Evolutionary conservation across 2,329 filamentous ascomycete genomes (phyloP).

Genomic region (Hypoxylon sp.): DNA sequence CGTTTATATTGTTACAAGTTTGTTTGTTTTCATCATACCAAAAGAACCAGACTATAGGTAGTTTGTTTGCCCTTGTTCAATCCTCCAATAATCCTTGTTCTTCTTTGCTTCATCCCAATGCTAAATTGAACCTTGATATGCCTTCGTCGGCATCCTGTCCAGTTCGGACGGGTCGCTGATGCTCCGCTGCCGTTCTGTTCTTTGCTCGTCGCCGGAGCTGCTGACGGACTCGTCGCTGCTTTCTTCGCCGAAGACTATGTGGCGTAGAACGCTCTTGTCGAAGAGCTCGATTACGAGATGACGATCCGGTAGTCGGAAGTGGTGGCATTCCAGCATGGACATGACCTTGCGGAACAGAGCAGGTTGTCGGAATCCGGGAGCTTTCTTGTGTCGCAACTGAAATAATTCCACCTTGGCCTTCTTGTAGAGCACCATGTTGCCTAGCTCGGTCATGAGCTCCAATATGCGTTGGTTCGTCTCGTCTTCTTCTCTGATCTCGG

Average conservation of each 20-base stretch:
- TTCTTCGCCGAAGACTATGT: constrained; percentile 79
- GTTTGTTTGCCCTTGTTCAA: no score
- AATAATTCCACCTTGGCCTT: constrained; percentile 83
- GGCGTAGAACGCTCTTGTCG: constrained; percentile 85
- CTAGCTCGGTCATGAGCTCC: constrained; percentile 84
- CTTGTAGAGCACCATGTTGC: constrained; percentile 92
- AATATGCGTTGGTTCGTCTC: constrained; percentile 78
- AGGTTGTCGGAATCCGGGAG: constrained; percentile 77
- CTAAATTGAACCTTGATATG: constrained; percentile 39
- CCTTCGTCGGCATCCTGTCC: constrained; percentile 30
- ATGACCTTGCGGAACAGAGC: constrained; percentile 86
- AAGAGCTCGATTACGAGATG: constrained; percentile 94
- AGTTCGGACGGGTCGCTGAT: constrained; percentile 52
- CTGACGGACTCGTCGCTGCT: constrained; percentile 51
- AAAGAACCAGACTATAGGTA: constrained; percentile 7
- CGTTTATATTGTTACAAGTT: constrained; percentile 23
- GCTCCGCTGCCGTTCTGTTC: constrained; percentile 66
- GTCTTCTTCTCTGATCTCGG: constrained; percentile 68
- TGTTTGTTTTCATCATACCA: not conserved
- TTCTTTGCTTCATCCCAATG: not conserved
- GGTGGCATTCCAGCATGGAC: constrained; percentile 84
- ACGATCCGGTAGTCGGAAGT: constrained; percentile 86
- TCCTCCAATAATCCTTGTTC: constrained; percentile 1
- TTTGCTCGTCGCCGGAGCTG: constrained; percentile 60
- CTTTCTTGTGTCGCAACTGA: constrained; percentile 77